Base-by-base conservation (phyloP, 768 basidiomycete genomes). In the Leccinum boreale region DNA sequence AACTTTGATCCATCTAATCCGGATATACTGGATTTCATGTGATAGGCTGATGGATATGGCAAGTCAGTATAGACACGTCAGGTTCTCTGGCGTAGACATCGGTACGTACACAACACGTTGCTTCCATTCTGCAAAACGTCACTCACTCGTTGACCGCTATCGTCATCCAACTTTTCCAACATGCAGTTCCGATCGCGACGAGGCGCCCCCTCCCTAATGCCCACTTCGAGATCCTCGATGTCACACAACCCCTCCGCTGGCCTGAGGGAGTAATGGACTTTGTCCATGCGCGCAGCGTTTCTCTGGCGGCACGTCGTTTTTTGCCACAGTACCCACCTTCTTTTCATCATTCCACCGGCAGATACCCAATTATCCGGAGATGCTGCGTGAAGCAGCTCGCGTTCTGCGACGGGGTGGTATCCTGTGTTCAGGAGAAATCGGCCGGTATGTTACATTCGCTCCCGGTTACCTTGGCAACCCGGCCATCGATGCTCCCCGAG, bases 41-140 rank as follows among this genome's bases (percentile, higher is more conserved):
- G 54, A 60, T 67, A 92, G 90, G 90, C 76, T 85, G 4, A 78
- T 86, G 71, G 87, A 90, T 62, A 87, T 92, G 85, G 87, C 86
- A 55, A 70, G 67, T 48, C 75, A 77, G 50, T 92, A 86, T 68
- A 85, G 84, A 17, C 75, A 81, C 64, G 86, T 83, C 59, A 73
- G 74, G 63, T 89, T 92, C 68, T 77, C 80, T 62, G 91, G 87
- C 44, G 70, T 90, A 52, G 91, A 93, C 73, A 86, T 90, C 62
- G 90, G 90, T 91, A 70, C 64, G 80, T 69, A 62, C 36, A 52
- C 9, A 53, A 31, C 52, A 59, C 59, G 51, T 60, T 57, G 28
- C 36, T 56, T 63, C 45, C 45, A 53, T 50, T 47, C 52, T 45
- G 46, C 60, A 54, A 48, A 55, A 31, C 53, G 56, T 53, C 29